Percentiles rank a stretch among this genome's conserved stretches.
Conservation (phyloP, 169 alveolate genomes). For the Eimeria maxima region DNA sequence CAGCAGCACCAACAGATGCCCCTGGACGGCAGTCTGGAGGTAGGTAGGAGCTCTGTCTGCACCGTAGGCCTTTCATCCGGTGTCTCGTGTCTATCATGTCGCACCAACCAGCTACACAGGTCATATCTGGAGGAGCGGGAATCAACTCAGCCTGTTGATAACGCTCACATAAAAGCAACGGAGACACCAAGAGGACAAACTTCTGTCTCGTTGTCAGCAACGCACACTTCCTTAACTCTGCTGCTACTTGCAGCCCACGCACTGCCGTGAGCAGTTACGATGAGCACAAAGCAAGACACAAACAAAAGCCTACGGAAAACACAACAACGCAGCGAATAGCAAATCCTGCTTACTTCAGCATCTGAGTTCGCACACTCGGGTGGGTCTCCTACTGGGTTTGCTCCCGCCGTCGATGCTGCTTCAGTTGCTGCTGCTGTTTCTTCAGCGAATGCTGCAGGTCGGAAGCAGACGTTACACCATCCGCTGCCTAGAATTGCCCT, state of each 20-base stretch:
- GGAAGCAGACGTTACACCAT: conserved; percentile 82
- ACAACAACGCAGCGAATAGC: background rate
- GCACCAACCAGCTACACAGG: conserved; percentile 77
- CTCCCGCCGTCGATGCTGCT: conserved; percentile 28
- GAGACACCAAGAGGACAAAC: background rate
- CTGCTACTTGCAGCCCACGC: background rate
- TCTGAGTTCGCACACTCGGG: background rate
- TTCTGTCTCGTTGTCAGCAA: background rate
- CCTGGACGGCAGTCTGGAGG: conserved; percentile 66
- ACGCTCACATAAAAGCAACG: background rate
- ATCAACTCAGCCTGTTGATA: conserved; percentile 54
- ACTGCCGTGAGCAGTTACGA: background rate
- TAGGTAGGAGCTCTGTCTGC: conserved; percentile 78
- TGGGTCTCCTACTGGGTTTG: background rate
- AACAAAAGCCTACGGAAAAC: background rate
- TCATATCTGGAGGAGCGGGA: conserved; percentile 78
- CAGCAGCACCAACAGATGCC: background rate
- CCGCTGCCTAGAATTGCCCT: conserved; percentile 77
- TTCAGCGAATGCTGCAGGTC: conserved; percentile 81
- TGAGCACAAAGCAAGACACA: background rate
- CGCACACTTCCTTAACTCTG: background rate
- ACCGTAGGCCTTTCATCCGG: conserved; percentile 80
- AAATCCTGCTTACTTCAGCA: background rate
- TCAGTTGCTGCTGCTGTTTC: conserved; percentile 10
- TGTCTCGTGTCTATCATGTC: conserved; percentile 80